Conservation (phyloP, 1,284 basidiomycete genomes). For the Ceratobasidium sp. region DNA sequence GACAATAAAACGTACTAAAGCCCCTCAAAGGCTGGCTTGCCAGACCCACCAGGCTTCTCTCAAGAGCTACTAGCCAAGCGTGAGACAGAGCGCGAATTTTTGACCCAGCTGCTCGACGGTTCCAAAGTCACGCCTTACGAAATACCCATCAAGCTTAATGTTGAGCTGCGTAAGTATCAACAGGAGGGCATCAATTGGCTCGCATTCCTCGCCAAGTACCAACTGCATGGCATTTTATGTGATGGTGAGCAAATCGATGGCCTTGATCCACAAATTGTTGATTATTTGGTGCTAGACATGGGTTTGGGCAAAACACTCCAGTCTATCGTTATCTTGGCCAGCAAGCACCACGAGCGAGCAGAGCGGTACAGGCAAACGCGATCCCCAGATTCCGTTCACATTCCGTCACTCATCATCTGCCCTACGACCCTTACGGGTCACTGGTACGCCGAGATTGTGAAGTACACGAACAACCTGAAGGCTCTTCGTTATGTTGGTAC, state of each 20-base stretch:
- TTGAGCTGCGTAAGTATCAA: conserved; percentile 95
- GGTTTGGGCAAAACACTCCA: conserved; percentile 98
- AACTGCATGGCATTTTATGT: conserved; percentile 96
- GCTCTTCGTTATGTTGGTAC: conserved; percentile 91
- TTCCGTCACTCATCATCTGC: conserved; percentile 95
- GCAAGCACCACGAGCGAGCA: conserved; percentile 89
- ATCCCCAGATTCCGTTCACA: conserved; percentile 78
- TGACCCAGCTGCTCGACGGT: conserved; percentile 92
- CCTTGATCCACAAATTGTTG: conserved; percentile 34
- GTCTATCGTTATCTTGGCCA: conserved; percentile 95
- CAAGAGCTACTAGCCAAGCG: conserved; percentile 86
- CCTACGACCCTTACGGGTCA: conserved; percentile 97
- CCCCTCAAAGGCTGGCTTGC: conserved; percentile 78
- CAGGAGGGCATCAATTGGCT: conserved; percentile 99
- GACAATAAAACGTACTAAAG: neutral
- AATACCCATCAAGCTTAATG: conserved; percentile 88
- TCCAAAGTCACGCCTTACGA: conserved; percentile 91
- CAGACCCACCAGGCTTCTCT: conserved; percentile 92
- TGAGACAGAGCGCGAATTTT: conserved; percentile 87
- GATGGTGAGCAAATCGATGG: conserved; percentile 68
- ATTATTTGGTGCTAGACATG: conserved; percentile 74
- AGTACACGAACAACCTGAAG: conserved; percentile 85
- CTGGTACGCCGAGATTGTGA: conserved; percentile 97
- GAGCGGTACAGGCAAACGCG: conserved; percentile 70
- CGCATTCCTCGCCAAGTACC: conserved; percentile 96